These are phyloP conservation scores for Acmispon strigosus DNA, from an alignment of 306 rosid genomes.

Conservation along the genomic window DNA sequence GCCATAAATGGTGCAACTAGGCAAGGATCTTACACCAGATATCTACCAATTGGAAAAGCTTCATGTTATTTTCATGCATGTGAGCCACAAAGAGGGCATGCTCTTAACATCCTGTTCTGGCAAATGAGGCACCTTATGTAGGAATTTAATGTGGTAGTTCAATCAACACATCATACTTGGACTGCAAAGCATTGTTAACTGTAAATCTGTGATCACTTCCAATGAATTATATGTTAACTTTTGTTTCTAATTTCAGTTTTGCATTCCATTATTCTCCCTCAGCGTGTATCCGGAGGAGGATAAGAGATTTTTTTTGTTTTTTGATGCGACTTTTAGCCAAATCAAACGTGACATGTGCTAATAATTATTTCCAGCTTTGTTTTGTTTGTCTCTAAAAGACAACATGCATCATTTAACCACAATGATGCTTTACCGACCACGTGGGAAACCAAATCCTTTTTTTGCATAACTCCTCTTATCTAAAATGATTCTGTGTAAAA, in stretches of 20 bases:
- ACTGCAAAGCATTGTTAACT: slow-evolving; percentile 24
- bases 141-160: slow-evolving; percentile 37
- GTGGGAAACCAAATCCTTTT: too few relatives aligned
- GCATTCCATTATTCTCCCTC: slow-evolving; percentile 2
- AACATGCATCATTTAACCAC: neutral
- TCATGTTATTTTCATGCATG: slow-evolving; percentile 17
- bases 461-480: too few relatives aligned
- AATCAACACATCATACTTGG: slow-evolving; percentile 41
- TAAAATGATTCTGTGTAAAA: too few relatives aligned
- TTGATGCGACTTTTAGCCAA: neutral
- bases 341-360: neutral
- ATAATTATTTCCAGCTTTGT: neutral
- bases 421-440: neutral
- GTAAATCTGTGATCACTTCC: slow-evolving; percentile 23
- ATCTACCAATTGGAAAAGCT: slow-evolving; percentile 1
- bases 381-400: neutral
- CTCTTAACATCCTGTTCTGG: slow-evolving; percentile 8
- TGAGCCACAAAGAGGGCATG: slow-evolving; percentile 3
- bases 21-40: slow-evolving; percentile 3
- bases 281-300: neutral
- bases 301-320: neutral
- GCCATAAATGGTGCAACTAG: slow-evolving; percentile 22
- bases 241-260: slow-evolving; percentile 26
- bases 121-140: slow-evolving; percentile 21
- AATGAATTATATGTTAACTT: slow-evolving; percentile 28